Evolutionary conservation across 257 asterid genomes (phyloP), one percentile per base, ranked within the genome.

Genomic region (Agastache rugosa): DNA sequence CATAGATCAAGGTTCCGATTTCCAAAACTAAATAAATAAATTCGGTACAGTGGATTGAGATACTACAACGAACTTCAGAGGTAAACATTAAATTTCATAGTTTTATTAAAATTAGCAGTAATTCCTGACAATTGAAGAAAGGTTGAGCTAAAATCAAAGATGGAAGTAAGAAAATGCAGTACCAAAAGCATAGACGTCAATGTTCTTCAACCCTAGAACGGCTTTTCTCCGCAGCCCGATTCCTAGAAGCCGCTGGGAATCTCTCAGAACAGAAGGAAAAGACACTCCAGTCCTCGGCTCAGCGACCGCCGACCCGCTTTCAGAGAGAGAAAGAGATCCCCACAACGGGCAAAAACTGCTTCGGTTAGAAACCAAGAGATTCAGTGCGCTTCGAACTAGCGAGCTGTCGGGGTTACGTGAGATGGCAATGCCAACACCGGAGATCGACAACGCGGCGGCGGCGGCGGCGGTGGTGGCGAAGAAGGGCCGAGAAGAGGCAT

Each of bases 181-280:
- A 92, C 99, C 99, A 75, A 85, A 94, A 76, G 98, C 97, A 64
- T 94, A 94, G 70, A 92, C 96, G 66, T 92, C 96, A 31, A 94
- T 85, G 83, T 94, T 90, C 72, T 94, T 92, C 88, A 94, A 79
- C 63, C 99, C 98, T 65, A 94, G 77, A 35, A 92, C 37, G 6
- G 96, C 86, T 78, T 89, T 92, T 75, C 81, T 79, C 79, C 96
- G 79, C 48, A 90, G 55, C 47, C 99, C 99, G 72, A 89, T 75
- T 56, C 99, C 99, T 34, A 95, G 97, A 41, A 95, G 97, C 56
- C 84, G 83, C 75, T 90, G 98, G 34, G 96, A 82, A 72, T 88
- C 93, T 51, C 86, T 80, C 69, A 95, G 72, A 69, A 90, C 79
- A 5, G 85, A 80, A 10, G 99, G 98, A 72, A 95, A 95, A 39